phyloP scores from a whole-genome alignment of 768 basidiomycete species.

The Hypholoma fasciculare region DNA sequence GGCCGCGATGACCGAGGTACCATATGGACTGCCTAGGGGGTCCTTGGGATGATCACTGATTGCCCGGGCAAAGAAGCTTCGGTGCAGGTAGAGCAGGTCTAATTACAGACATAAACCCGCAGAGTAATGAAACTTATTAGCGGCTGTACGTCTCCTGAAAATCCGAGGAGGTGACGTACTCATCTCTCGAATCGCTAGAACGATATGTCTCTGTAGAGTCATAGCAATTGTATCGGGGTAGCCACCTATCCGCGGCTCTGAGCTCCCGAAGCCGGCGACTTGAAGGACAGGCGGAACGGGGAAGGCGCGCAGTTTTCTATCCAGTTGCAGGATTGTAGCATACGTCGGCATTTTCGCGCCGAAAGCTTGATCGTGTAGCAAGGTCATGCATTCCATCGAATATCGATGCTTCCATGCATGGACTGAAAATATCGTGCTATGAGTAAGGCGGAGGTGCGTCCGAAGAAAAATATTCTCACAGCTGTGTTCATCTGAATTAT shows the following conservation, averaged over 20 bases:
- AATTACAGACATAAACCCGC: conserved; percentile 8
- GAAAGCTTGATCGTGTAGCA: conserved; percentile 71
- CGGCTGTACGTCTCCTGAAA: background rate
- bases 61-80: conserved; percentile 73
- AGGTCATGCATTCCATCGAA: conserved; percentile 65
- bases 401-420: conserved; percentile 74
- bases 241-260: conserved; percentile 44
- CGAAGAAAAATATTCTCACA: conserved; percentile 42
- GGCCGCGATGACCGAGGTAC: conserved; percentile 72
- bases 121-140: conserved; percentile 12
- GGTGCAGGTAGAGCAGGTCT: conserved; percentile 72
- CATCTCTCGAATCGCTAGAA: conserved; percentile 67
- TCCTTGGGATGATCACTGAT: conserved; percentile 75
- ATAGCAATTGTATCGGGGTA: conserved; percentile 52
- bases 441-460: background rate
- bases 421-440: conserved; percentile 32
- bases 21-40: conserved; percentile 70
- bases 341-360: conserved; percentile 71
- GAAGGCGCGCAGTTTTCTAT: conserved; percentile 67
- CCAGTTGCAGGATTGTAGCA: conserved; percentile 64
- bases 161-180: conserved; percentile 41
- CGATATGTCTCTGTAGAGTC: conserved; percentile 65
- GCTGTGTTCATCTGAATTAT: conserved; percentile 52
- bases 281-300: conserved; percentile 67
- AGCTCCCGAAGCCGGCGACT: conserved; percentile 64